These are phyloP conservation scores for Sugiyamaella floridensis DNA, from an alignment of 805 yeast genomes.

Conservation along the genomic window DNA sequence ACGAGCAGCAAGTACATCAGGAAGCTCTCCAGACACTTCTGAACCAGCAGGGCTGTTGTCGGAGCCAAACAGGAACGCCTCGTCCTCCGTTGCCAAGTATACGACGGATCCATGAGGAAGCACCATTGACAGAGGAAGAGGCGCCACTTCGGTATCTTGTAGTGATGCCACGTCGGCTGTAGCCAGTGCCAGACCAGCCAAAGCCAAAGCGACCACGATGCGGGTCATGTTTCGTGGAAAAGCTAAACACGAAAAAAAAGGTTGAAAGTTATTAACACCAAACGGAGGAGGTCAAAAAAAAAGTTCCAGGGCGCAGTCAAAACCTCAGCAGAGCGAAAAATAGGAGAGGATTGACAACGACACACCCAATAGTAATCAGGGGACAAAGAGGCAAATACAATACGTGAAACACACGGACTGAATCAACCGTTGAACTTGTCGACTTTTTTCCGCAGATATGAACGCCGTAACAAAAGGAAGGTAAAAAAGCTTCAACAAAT, in stretches of 20 bases:
- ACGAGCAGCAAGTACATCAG: background rate
- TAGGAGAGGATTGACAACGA: background rate
- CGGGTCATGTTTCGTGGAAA: background rate
- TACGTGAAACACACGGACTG: no score
- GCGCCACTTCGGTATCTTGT: background rate
- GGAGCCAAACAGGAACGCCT: background rate
- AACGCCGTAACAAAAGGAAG: background rate
- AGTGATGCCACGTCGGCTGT: background rate
- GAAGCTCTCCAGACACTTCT: background rate
- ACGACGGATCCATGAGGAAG: constrained; percentile 1
- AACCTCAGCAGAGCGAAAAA: background rate
- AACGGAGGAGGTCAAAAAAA: no score
- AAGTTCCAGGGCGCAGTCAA: no score
- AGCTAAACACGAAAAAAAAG: no score
- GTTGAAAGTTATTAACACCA: no score
- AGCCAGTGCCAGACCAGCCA: constrained; percentile 1
- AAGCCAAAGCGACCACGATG: background rate
- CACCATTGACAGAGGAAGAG: constrained; percentile 1
- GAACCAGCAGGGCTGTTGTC: background rate
- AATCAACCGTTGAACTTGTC: no score
- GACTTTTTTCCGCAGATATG: no score
- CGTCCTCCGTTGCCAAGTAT: constrained; percentile 5
- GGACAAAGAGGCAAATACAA: background rate
- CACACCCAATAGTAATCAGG: background rate
- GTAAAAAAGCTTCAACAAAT: background rate